These are phyloP conservation scores for Aureobasidium mangrovei DNA, from an alignment of 2,329 filamentous ascomycete species.

Conservation along the genomic window DNA sequence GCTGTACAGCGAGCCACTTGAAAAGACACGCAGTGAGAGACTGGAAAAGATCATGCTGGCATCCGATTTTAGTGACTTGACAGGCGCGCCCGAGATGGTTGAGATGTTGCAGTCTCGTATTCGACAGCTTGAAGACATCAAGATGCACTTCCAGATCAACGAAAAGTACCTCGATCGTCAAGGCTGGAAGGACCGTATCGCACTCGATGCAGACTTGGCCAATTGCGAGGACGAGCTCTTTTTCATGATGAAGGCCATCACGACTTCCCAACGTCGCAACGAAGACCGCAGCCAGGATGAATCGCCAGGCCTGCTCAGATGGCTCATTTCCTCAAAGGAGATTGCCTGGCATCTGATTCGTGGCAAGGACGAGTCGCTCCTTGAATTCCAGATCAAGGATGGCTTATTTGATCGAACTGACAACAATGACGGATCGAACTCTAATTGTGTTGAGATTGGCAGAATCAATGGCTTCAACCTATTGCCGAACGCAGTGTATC, in stretches of 20 bases:
- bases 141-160: slow-evolving; percentile 89
- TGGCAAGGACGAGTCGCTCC: slow-evolving; percentile 75
- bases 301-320: slow-evolving; percentile 66
- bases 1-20: slow-evolving; percentile 89
- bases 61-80: slow-evolving; percentile 94
- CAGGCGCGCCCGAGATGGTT: slow-evolving; percentile 88
- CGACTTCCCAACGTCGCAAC: slow-evolving; percentile 81
- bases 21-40: slow-evolving; percentile 93
- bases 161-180: slow-evolving; percentile 76
- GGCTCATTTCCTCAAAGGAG: slow-evolving; percentile 89
- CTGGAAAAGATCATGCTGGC: slow-evolving; percentile 98
- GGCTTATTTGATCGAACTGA: slow-evolving; percentile 92
- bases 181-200: slow-evolving; percentile 82
- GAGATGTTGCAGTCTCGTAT: slow-evolving; percentile 86
- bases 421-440: slow-evolving; percentile 93
- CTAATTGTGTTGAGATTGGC: slow-evolving; percentile 83
- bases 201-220: slow-evolving; percentile 81
- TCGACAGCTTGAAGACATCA: slow-evolving; percentile 89
- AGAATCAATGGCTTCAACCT: slow-evolving; percentile 84
- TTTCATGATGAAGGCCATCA: slow-evolving; percentile 99
- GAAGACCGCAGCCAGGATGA: slow-evolving; percentile 58
- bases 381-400: slow-evolving; percentile 86
- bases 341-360: slow-evolving; percentile 96
- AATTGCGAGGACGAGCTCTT: slow-evolving; percentile 94
- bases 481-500: slow-evolving; percentile 82